phyloP scores from a whole-genome alignment of 768 basidiomycete genomes.

The Pholiota molesta region DNA sequence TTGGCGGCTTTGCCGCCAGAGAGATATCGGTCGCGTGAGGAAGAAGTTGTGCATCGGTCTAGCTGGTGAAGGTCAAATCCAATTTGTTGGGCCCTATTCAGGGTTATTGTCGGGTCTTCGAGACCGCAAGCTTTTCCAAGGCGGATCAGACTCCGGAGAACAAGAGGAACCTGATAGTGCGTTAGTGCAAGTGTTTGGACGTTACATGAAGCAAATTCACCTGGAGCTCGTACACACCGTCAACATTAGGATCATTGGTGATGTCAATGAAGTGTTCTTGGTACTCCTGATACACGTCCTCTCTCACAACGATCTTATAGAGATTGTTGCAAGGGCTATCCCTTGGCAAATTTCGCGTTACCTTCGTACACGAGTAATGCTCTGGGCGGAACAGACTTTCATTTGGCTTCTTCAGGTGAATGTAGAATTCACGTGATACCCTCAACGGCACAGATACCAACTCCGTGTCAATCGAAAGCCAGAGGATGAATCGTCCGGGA shows the following conservation, averaged over 20 bases:
- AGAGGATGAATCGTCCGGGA: slow-evolving; percentile 83
- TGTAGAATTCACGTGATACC: slow-evolving; percentile 90
- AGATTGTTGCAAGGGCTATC: slow-evolving; percentile 77
- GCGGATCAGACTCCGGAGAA: slow-evolving; percentile 78
- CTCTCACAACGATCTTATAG: slow-evolving; percentile 81
- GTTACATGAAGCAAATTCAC: slow-evolving; percentile 39
- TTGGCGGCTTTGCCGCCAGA: slow-evolving; percentile 69
- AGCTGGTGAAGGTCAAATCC: slow-evolving; percentile 88
- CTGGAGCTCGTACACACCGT: slow-evolving; percentile 94
- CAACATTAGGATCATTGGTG: slow-evolving; percentile 92
- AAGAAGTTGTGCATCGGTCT: slow-evolving; percentile 58
- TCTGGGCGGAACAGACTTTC: slow-evolving; percentile 69
- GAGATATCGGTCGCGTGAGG: slow-evolving; percentile 72
- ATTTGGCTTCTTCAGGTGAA: slow-evolving; percentile 80
- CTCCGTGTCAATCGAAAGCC: slow-evolving; percentile 82
- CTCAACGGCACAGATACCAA: slow-evolving; percentile 82
- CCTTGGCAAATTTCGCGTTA: slow-evolving; percentile 78
- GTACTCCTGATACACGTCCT: slow-evolving; percentile 81
- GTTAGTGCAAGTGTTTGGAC: neutral
- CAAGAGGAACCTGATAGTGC: slow-evolving; percentile 69
- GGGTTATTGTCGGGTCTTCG: slow-evolving; percentile 64
- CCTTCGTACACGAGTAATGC: slow-evolving; percentile 72
- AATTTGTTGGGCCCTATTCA: slow-evolving; percentile 79
- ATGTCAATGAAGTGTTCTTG: slow-evolving; percentile 92
- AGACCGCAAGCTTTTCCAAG: slow-evolving; percentile 84